A percentile compares a stretch with the other conserved stretches of the same genome.
These are phyloP conservation scores for Gonium pectorale DNA, from an alignment of 139 green algal genomes.

Conservation along the genomic window DNA sequence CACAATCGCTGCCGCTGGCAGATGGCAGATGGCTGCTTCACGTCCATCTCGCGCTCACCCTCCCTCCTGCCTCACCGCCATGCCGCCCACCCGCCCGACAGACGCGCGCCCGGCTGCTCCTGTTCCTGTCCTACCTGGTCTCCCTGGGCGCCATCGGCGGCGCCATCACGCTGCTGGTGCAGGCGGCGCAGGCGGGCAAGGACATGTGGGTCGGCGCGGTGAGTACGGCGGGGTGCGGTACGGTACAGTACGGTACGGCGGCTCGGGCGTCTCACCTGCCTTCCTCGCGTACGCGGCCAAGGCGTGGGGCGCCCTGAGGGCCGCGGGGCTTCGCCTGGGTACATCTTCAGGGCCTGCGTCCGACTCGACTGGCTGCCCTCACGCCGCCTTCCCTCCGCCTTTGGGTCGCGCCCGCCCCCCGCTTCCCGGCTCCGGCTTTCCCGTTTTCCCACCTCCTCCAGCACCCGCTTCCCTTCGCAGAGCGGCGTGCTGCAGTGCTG, in stretches of 20 bases:
- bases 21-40: background rate
- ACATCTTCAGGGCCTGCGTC: too few relatives aligned
- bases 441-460: background rate
- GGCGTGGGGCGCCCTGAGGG: too few relatives aligned
- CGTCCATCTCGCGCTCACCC: too few relatives aligned
- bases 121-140: constrained; percentile 38
- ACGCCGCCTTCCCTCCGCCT: background rate
- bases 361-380: too few relatives aligned
- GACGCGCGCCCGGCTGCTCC: constrained; percentile 37
- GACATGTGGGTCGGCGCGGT: constrained; percentile 47
- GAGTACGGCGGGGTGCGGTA: background rate
- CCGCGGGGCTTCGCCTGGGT: too few relatives aligned
- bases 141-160: constrained; percentile 25
- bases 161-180: constrained; percentile 24
- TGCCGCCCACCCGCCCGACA: background rate
- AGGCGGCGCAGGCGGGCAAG: constrained; percentile 13
- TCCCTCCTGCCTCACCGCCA: too few relatives aligned
- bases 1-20: background rate
- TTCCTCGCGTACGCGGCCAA: too few relatives aligned
- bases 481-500: constrained; percentile 43
- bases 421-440: background rate
- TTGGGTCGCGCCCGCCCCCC: background rate
- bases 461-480: background rate
- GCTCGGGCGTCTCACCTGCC: too few relatives aligned
- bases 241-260: too few relatives aligned